phyloP scores from a whole-genome alignment of 169 alveolate species.

The Plasmodium billcollinsi region DNA sequence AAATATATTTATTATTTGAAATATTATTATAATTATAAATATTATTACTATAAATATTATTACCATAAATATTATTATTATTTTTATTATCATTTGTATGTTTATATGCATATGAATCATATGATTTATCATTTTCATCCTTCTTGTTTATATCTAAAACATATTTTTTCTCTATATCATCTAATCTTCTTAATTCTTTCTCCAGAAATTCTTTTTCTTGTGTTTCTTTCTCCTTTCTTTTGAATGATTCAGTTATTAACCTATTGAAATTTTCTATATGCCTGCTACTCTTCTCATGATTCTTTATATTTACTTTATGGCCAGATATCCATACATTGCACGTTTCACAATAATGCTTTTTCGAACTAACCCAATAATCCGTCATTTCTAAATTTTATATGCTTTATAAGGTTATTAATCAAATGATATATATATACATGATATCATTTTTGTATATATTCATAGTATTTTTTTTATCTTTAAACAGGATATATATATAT shows the following conservation, averaged over 20 bases:
- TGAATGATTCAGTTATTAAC: slow-evolving; percentile 53
- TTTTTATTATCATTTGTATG: not conserved
- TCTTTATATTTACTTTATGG: slow-evolving; percentile 62
- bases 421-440: too few species aligned
- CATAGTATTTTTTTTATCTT: too few species aligned
- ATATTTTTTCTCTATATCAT: slow-evolving; percentile 52
- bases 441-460: too few species aligned
- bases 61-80: slow-evolving; percentile 3
- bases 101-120: too few species aligned
- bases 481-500: too few species aligned
- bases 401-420: not conserved
- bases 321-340: slow-evolving; percentile 77
- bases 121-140: not conserved
- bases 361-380: slow-evolving; percentile 69
- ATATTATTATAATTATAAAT: not conserved
- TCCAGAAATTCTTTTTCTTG: slow-evolving; percentile 64
- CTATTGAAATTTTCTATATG: slow-evolving; percentile 63
- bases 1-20: slow-evolving; percentile 10
- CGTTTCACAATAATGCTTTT: slow-evolving; percentile 76
- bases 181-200: slow-evolving; percentile 59
- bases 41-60: slow-evolving; percentile 20
- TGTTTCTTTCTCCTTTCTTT: slow-evolving; percentile 72
- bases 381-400: slow-evolving; percentile 53
- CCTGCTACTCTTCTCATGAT: slow-evolving; percentile 70
- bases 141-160: slow-evolving; percentile 34